Conservation (phyloP, 768 basidiomycete species). For the Termitomyces eurrhizus region DNA sequence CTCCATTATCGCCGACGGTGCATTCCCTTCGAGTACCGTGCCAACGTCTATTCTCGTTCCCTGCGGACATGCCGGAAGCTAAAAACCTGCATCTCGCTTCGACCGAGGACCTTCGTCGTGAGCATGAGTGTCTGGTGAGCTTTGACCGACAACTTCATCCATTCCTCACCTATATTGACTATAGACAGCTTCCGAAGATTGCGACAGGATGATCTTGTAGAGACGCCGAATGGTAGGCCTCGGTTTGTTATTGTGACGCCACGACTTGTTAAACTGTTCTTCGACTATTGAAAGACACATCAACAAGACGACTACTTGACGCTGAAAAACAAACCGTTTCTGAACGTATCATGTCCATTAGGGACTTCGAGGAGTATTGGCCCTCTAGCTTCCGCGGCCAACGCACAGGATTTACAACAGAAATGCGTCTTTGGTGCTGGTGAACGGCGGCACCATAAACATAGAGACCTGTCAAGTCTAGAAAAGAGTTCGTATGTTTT, state of each 20-base stretch:
- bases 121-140: neutral
- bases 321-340: conserved; percentile 44
- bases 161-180: conserved; percentile 55
- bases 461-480: conserved; percentile 46
- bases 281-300: conserved; percentile 33
- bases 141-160: neutral
- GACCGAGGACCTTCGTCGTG: conserved; percentile 39
- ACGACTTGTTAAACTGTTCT: conserved; percentile 66
- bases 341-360: conserved; percentile 56
- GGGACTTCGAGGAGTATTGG: conserved; percentile 61
- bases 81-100: conserved; percentile 60
- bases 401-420: conserved; percentile 52
- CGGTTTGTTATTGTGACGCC: conserved; percentile 52
- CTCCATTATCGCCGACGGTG: conserved; percentile 59
- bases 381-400: conserved; percentile 50
- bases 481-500: neutral
- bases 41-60: conserved; percentile 74
- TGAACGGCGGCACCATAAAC: conserved; percentile 56
- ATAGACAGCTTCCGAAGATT: conserved; percentile 48
- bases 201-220: conserved; percentile 59
- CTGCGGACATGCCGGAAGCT: conserved; percentile 48
- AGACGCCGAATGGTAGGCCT: conserved; percentile 58
- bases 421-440: conserved; percentile 55
- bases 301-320: neutral
- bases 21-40: conserved; percentile 69